Conservation (phyloP, 257 asterid genomes). For the Vinca minor region DNA sequence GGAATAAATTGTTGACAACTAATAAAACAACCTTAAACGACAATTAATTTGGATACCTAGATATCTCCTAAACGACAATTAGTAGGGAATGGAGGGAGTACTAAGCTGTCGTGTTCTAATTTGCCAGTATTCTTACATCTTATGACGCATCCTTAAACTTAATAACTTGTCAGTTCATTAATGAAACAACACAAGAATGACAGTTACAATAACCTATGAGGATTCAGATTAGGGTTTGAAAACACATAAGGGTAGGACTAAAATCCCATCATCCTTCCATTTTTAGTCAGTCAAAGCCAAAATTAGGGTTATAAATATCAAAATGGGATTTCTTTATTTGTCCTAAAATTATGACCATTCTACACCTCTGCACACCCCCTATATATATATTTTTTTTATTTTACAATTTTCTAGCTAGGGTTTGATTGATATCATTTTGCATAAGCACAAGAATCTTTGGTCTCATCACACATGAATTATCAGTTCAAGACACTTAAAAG, state of each 20-base stretch:
- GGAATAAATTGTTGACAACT: too few species aligned
- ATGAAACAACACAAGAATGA: constrained; percentile 13
- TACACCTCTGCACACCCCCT: constrained; percentile 31
- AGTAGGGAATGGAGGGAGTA: too few species aligned
- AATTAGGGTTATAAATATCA: constrained; percentile 17
- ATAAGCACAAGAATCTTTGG: constrained; percentile 68
- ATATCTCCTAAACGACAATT: too few species aligned
- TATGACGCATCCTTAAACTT: constrained; percentile 44
- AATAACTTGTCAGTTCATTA: constrained; percentile 41
- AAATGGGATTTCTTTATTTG: constrained; percentile 14
- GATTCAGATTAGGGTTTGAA: constrained; percentile 45
- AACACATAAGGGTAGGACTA: constrained; percentile 22
- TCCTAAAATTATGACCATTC: constrained; percentile 21
- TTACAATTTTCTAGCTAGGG: too few species aligned
- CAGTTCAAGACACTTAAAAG: constrained; percentile 26
- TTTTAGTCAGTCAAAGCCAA: constrained; percentile 18
- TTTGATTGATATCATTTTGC: constrained; percentile 13
- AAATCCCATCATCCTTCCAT: too few species aligned
- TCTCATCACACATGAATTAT: constrained; percentile 41
- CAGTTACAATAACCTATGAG: constrained; percentile 29
- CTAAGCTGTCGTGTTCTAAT: constrained; percentile 46
- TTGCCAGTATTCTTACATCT: constrained; percentile 21
- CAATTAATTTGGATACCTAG: too few species aligned
- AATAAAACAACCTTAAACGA: too few species aligned
- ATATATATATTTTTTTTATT: too few species aligned